A percentile compares a stretch with the other conserved stretches of the same genome.
These are phyloP conservation scores for Rhamnella rubrinervis DNA, from an alignment of 331 rosid genomes.

Conservation along the genomic window DNA sequence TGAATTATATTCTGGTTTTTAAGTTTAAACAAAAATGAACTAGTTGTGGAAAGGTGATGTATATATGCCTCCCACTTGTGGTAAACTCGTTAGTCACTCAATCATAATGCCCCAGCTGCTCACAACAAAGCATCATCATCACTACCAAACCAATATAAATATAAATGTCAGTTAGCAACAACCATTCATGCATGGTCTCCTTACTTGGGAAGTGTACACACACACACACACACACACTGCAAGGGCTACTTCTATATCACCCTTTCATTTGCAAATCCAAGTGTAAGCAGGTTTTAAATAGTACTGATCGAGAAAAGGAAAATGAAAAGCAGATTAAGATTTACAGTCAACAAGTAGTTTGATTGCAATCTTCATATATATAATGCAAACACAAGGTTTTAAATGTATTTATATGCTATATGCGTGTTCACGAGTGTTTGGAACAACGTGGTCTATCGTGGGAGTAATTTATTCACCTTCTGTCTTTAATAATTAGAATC, in stretches of 20 bases:
- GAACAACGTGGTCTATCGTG: constrained; percentile 14
- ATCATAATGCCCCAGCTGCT: constrained; percentile 20
- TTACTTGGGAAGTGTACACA: too few relatives aligned
- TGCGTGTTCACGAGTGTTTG: neutral
- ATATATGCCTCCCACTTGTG: constrained; percentile 4
- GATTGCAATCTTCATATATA: too few relatives aligned
- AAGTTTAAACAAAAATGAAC: constrained; percentile 11
- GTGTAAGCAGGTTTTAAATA: too few relatives aligned
- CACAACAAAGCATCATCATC: constrained; percentile 14
- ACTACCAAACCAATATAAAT: constrained; percentile 17
- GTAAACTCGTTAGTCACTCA: constrained; percentile 18
- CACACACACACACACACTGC: too few relatives aligned
- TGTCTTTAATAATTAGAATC: neutral
- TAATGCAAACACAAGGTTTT: too few relatives aligned
- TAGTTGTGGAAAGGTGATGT: constrained; percentile 10
- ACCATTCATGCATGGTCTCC: neutral
- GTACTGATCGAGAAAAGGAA: too few relatives aligned
- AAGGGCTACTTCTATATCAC: too few relatives aligned
- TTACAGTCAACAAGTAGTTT: too few relatives aligned
- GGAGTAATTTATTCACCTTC: neutral
- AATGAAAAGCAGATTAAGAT: too few relatives aligned
- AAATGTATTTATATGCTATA: neutral
- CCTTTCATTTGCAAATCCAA: too few relatives aligned
- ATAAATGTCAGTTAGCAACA: constrained; percentile 3
- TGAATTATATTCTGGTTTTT: constrained; percentile 2